These are phyloP conservation scores for Skeletonema potamos DNA, from an alignment of 108 stramenopile genomes.

Conservation along the genomic window DNA sequence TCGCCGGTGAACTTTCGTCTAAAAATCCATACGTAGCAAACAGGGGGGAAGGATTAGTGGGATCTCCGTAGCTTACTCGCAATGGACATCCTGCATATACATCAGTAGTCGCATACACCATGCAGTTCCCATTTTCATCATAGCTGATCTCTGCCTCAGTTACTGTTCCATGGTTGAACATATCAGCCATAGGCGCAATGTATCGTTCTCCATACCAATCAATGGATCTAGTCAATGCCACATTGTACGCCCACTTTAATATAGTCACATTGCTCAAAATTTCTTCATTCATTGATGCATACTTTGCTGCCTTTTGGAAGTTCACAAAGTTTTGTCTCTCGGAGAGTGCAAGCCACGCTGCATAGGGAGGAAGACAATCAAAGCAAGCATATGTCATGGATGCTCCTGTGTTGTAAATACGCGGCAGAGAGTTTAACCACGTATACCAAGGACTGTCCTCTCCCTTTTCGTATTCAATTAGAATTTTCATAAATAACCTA, in stretches of 20 bases:
- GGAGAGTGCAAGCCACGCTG: conserved; percentile 38
- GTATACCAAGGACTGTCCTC: conserved; percentile 33
- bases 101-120: conserved; percentile 43
- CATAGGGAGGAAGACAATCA: conserved; percentile 47
- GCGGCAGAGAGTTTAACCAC: conserved; percentile 47
- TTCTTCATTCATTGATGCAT: conserved; percentile 35
- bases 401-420: conserved; percentile 46
- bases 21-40: conserved; percentile 65
- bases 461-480: conserved; percentile 42
- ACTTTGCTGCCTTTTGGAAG: conserved; percentile 42
- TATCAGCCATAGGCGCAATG: conserved; percentile 61
- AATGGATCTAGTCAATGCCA: conserved; percentile 53
- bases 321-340: conserved; percentile 50
- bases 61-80: conserved; percentile 49
- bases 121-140: conserved; percentile 59
- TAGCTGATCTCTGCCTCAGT: conserved; percentile 52
- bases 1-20: conserved; percentile 61
- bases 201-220: conserved; percentile 40
- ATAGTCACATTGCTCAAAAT: conserved; percentile 39
- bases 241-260: conserved; percentile 68
- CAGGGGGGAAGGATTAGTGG: conserved; percentile 55
- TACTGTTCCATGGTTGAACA: conserved; percentile 71
- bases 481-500: conserved; percentile 41
- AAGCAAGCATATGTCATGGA: conserved; percentile 52
- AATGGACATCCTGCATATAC: conserved; percentile 58